Evolutionary conservation across 208 protist genomes (phyloP), one percentile per base, ranked within the genome.

Genomic region (Wallacemonas sp.): DNA sequence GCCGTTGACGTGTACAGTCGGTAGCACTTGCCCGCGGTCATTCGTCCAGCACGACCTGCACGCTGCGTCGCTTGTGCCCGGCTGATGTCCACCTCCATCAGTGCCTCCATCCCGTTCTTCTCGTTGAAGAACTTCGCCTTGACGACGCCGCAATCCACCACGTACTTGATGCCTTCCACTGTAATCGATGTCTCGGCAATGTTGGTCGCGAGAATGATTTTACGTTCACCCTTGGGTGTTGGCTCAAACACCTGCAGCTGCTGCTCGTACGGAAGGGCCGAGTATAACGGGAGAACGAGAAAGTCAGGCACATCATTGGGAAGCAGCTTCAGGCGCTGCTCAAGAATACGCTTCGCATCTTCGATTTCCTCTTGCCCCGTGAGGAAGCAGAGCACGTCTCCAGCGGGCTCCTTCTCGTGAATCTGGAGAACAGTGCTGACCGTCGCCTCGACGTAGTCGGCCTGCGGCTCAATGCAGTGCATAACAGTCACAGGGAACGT

Each of bases 171-270:
- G 27, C 97, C 97, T 74, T 99, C 95, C 44, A 99, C 99, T 14
- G 99, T 99, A 21, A 99, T 88, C 30, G 98, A 99, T 2, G 99
- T 99, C 68, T 99, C 98, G 31, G 98, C 98, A 71, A 99, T 99
- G 82, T 99, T 99, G 33, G 98, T 99, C 0, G 98, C 97, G 8
- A 99, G 73, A 34, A 99, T 97, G 2, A 98, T 86, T 71, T 98
- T 99, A 58, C 97, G 86, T 24, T 87, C 76, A 0, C 84, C 82
- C 0, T 61, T 66, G 6, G 93, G 84, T 26, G 93, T 84, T 0
- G 96, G 90, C 62, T 99, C 97, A 71, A 99, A 99, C 36, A 99
- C 98, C 11, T 83, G 84, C 24, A 96, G 67, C 71, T 99, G 98
- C 77, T 98, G 84, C 61, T 98, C 97, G 41, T 98, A 98, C 30